Evolutionary conservation across 306 rosid species (phyloP), one percentile per base, ranked within the genome.

Genomic region (Fragaria vesca): DNA sequence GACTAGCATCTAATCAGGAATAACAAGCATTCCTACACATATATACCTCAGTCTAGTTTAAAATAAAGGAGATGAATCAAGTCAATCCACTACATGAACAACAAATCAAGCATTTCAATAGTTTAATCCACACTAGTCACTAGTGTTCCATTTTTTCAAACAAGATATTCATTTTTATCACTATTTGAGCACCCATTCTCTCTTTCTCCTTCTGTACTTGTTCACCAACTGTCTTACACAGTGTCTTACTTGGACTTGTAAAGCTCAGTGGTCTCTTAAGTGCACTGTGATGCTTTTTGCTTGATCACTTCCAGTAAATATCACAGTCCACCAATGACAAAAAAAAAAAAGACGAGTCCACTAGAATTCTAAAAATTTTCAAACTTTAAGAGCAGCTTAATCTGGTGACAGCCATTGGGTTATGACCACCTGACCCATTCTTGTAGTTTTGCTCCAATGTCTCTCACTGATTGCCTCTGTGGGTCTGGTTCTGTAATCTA

Each of bases 401-500:
- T 55, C 42, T 15, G n/a, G 40, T 62, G 52, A 52, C 43, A 73
- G 82, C 77, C 62, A 45, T 76, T 78, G 36, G 57, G 69, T 80
- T 80, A 47, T 70, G 80, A 73, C 73, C 69, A 72, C 85, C 84
- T 79, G 73, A 75, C 76, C 79, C 66, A 28, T 82, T 81, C 67
- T 76, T 77, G 52, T 43, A 36, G 78, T 73, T 66, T 73, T 79
- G 45, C 83, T 24, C 6, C 58, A 60, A 55, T 69, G 69, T 67
- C 66, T 24, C 66, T 80, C 66, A 24, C 57, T 77, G 12, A 30
- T 61, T 77, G 5, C 74, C 76, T 73, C 65, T 72, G 87, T 84
- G 92, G 84, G 80, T 79, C 87, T 91, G 90, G 78, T 74, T 87
- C 72, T 74, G 69, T 81, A 80, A 75, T 76, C 69, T 71, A 66